Conservation (phyloP, 208 protist genomes). For the Naegleria gruberi region DNA sequence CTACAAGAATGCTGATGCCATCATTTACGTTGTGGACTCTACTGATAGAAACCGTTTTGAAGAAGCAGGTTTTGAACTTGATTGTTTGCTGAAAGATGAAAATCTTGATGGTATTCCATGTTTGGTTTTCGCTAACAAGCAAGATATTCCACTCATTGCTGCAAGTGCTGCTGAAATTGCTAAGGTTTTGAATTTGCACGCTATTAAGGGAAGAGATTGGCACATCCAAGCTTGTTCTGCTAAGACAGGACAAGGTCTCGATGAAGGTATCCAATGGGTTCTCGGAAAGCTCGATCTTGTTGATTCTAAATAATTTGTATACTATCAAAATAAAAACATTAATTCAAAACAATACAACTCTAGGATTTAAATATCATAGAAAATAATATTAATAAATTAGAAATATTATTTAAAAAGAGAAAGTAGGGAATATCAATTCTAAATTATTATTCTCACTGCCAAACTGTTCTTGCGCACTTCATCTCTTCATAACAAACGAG, state of each 20-base stretch:
- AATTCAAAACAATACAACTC: too few species aligned
- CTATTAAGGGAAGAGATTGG: conserved; percentile 70
- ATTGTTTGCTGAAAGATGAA: conserved; percentile 78
- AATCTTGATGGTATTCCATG: conserved; percentile 79
- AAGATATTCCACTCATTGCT: conserved; percentile 78
- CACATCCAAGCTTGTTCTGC: conserved; percentile 85
- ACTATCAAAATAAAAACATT: too few species aligned
- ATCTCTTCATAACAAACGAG: too few species aligned
- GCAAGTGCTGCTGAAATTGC: conserved; percentile 57
- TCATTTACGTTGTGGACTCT: conserved; percentile 86
- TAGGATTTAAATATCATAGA: too few species aligned
- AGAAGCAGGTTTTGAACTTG: conserved; percentile 75
- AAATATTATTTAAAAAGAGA: too few species aligned
- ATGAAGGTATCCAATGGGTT: conserved; percentile 77
- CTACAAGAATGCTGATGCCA: conserved; percentile 77
- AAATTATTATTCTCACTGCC: too few species aligned
- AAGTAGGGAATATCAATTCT: too few species aligned
- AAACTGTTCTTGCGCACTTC: too few species aligned
- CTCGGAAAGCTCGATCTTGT: conserved; percentile 35
- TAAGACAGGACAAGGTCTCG: conserved; percentile 74
- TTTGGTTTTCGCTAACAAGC: conserved; percentile 93
- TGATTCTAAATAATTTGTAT: not conserved
- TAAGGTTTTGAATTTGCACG: conserved; percentile 56
- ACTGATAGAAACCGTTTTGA: conserved; percentile 69
- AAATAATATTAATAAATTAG: too few species aligned